Base-by-base conservation (phyloP, 495 filamentous ascomycete genomes). In the Penicillium roqueforti region DNA sequence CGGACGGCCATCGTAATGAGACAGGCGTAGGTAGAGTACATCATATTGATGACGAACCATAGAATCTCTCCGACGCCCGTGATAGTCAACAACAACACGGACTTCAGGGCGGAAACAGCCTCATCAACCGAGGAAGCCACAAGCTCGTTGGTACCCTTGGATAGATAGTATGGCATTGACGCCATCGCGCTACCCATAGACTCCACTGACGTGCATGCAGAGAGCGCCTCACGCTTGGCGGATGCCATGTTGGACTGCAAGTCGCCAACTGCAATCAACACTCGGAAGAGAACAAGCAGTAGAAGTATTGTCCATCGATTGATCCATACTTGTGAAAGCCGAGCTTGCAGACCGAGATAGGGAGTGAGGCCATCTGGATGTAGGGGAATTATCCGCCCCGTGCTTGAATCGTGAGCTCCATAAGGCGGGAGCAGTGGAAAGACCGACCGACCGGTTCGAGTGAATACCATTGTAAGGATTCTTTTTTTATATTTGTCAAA, bases 261-360 rank as follows among this genome's bases (percentile, higher is more conserved):
- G 59, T 79, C 79, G 32, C 77, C 74, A 31, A 87, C 79, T 18
- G 91, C 85, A 43, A 98, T 68, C 44, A 98, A 71, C 53, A 90
- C 77, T 42, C 93, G 83, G 55, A 86, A 82, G 20, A 98, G 81
- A 18, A 97, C 83, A 47, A 98, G 81, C 38, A 95, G 65, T 9
- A 98, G 76, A 40, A 98, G 80, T 51, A 98, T 77, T 37, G 93
- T 97, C 95, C 95, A 98, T 71, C 87, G 80, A 77, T 97, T 97
- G 76, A 97, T 86, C 91, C 91, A 96, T 64, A 90, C 76, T 77
- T 98, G 93, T 26, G 93, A 98, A 38, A 97, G 79, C 54, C 91
- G 83, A 54, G 93, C 87, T 57, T 86, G 84, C 58, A 95, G 80
- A 49, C 92, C 93, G 29, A 98, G 87, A 65, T 97, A 97, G 26